Evolutionary conservation across 225 moss, liverwort and hornwort genomes (phyloP).

Genomic region (Bryum argenteum): DNA sequence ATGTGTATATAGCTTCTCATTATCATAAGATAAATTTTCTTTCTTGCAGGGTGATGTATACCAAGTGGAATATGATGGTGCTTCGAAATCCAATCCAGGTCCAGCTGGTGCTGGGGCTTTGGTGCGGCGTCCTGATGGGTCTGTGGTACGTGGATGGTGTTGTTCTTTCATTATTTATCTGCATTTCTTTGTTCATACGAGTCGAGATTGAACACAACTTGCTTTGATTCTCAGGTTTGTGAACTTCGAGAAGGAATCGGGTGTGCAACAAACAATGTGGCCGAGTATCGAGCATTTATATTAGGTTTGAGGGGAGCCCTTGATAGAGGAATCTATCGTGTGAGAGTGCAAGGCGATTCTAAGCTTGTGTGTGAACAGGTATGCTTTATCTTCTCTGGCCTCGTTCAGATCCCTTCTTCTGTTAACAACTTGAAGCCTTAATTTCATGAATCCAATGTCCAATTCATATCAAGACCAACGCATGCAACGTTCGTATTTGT

Average conservation of each 20-base stretch:
- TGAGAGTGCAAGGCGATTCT: constrained; percentile 88
- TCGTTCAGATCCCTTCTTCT: neutral
- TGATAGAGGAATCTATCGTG: constrained; percentile 83
- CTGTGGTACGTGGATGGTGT: constrained; percentile 65
- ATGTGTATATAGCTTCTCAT: neutral
- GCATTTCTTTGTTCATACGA: neutral
- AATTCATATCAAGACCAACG: neutral
- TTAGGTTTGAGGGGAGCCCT: constrained; percentile 78
- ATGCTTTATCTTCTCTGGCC: neutral
- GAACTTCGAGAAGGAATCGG: constrained; percentile 88
- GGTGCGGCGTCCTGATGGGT: constrained; percentile 87
- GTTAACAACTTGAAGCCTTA: neutral
- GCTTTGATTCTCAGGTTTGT: constrained; percentile 53
- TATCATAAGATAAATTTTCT: neutral
- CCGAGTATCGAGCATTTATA: constrained; percentile 91
- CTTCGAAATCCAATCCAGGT: constrained; percentile 93
- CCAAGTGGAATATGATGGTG: constrained; percentile 92
- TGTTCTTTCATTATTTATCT: neutral
- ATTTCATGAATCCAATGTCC: neutral
- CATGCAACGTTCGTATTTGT: neutral
- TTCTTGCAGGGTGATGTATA: constrained; percentile 60
- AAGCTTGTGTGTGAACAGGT: constrained; percentile 96
- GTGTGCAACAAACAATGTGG: constrained; percentile 90
- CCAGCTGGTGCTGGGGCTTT: constrained; percentile 93
- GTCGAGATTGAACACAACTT: neutral